These are phyloP conservation scores for Sistotremastrum suecicum DNA, from an alignment of 768 basidiomycete species.

Conservation along the genomic window DNA sequence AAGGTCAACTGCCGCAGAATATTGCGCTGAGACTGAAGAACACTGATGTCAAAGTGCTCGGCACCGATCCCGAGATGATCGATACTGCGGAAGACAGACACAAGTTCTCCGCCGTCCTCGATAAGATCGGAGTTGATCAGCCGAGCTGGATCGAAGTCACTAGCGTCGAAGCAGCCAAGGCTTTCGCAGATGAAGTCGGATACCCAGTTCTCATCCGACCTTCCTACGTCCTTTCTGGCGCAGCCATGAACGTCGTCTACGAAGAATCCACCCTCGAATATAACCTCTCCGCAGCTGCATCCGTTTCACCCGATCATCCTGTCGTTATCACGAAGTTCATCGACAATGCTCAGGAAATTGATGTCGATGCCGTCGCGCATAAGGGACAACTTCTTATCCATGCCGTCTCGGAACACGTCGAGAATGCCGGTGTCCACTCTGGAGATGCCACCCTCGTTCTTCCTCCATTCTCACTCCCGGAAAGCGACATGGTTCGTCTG, in stretches of 20 bases:
- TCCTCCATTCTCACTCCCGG: slow-evolving; percentile 74
- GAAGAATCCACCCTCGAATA: slow-evolving; percentile 83
- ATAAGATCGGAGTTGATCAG: slow-evolving; percentile 90
- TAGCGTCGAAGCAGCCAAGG: slow-evolving; percentile 78
- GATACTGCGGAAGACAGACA: slow-evolving; percentile 97
- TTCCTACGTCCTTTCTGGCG: slow-evolving; percentile 95
- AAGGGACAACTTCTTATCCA: slow-evolving; percentile 86
- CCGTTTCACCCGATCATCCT: slow-evolving; percentile 92
- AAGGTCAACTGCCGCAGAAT: slow-evolving; percentile 96
- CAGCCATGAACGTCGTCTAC: slow-evolving; percentile 98
- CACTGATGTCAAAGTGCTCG: slow-evolving; percentile 82
- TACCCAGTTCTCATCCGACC: slow-evolving; percentile 98
- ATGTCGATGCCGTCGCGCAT: slow-evolving; percentile 93
- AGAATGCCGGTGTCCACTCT: slow-evolving; percentile 97
- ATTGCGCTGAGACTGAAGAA: slow-evolving; percentile 93
- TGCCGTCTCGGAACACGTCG: slow-evolving; percentile 95
- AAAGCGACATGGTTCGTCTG: slow-evolving; percentile 68
- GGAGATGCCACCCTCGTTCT: slow-evolving; percentile 97
- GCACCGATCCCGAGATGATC: slow-evolving; percentile 90
- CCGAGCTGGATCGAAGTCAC: slow-evolving; percentile 93
- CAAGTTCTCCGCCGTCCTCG: slow-evolving; percentile 96
- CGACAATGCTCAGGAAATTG: slow-evolving; percentile 93
- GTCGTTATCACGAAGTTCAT: slow-evolving; percentile 99
- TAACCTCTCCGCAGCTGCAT: slow-evolving; percentile 91
- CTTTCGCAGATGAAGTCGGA: slow-evolving; percentile 75